Evolutionary conservation across 768 basidiomycete genomes (phyloP).

Genomic region (Leccinum fibrillosum): DNA sequence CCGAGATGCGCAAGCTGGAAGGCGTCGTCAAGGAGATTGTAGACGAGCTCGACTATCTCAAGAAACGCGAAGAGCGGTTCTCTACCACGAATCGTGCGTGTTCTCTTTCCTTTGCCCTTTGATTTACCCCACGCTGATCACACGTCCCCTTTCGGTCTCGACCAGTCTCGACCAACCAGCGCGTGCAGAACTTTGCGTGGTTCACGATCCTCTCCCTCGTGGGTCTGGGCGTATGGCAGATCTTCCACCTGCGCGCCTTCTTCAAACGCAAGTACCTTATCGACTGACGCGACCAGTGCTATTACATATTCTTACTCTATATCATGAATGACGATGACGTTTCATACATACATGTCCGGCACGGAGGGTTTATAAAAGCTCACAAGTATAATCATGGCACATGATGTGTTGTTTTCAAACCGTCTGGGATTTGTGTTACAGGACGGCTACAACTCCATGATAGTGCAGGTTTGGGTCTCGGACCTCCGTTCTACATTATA

Average conservation of each 20-base stretch:
- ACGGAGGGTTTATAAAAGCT: neutral
- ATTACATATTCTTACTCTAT: neutral
- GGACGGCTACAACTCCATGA: neutral
- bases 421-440: neutral
- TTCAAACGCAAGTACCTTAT: conserved; percentile 97
- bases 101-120: neutral
- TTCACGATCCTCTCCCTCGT: conserved; percentile 79
- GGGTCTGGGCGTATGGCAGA: conserved; percentile 88
- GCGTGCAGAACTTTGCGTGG: conserved; percentile 92
- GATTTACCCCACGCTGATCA: neutral
- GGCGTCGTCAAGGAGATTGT: conserved; percentile 91
- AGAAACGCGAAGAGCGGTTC: conserved; percentile 86
- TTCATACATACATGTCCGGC: neutral
- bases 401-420: neutral
- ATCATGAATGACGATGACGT: neutral
- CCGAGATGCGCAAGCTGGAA: conserved; percentile 97
- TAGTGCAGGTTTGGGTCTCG: neutral
- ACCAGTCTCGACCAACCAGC: conserved; percentile 83
- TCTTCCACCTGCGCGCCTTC: conserved; percentile 89
- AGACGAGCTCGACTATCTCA: conserved; percentile 91
- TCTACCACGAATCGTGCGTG: conserved; percentile 84
- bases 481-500: conserved; percentile 11
- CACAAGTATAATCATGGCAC: neutral
- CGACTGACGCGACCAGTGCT: conserved; percentile 46
- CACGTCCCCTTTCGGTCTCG: neutral